phyloP scores from a whole-genome alignment of 345 rosid species.

The Lagerstroemia speciosa region DNA sequence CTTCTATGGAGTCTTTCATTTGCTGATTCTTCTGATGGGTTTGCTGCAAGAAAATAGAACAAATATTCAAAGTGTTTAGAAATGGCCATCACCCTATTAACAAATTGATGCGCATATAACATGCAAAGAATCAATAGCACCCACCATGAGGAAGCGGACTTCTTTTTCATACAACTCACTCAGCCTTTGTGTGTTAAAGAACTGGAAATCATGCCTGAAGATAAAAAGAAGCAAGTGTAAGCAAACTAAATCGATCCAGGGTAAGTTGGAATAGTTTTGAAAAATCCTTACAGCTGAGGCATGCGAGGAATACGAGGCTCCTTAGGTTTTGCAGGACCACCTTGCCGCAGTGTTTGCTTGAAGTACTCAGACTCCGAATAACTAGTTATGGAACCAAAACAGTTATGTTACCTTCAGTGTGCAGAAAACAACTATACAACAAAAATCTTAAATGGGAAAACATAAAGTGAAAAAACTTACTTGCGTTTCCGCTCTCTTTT shows the following conservation, averaged over 20 bases:
- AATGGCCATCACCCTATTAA: not conserved
- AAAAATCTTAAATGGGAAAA: slow-evolving; percentile 4
- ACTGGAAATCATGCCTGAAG: slow-evolving; percentile 91
- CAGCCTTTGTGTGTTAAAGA: slow-evolving; percentile 90
- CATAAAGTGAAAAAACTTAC: slow-evolving; percentile 26
- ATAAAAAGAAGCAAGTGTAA: slow-evolving; percentile 7
- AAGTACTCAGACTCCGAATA: slow-evolving; percentile 97
- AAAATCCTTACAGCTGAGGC: slow-evolving; percentile 78
- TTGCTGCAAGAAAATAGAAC: slow-evolving; percentile 59
- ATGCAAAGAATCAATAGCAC: slow-evolving; percentile 14
- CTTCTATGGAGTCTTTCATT: slow-evolving; percentile 86
- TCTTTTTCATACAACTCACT: slow-evolving; percentile 96
- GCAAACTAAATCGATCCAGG: not conserved
- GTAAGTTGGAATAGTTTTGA: slow-evolving; percentile 5
- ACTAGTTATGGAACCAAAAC: slow-evolving; percentile 25
- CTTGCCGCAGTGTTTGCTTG: slow-evolving; percentile 95
- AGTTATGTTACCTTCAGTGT: not conserved
- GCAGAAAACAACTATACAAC: not conserved
- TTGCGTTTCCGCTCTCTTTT: slow-evolving; percentile 98
- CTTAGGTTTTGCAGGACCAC: slow-evolving; percentile 83
- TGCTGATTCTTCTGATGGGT: slow-evolving; percentile 88
- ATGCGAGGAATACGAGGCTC: slow-evolving; percentile 99
- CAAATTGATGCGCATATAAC: not conserved
- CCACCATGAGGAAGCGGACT: slow-evolving; percentile 92
- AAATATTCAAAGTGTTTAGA: not conserved